Base-by-base conservation (phyloP, 1,284 basidiomycete genomes). In the Coniophora puteana region DNA sequence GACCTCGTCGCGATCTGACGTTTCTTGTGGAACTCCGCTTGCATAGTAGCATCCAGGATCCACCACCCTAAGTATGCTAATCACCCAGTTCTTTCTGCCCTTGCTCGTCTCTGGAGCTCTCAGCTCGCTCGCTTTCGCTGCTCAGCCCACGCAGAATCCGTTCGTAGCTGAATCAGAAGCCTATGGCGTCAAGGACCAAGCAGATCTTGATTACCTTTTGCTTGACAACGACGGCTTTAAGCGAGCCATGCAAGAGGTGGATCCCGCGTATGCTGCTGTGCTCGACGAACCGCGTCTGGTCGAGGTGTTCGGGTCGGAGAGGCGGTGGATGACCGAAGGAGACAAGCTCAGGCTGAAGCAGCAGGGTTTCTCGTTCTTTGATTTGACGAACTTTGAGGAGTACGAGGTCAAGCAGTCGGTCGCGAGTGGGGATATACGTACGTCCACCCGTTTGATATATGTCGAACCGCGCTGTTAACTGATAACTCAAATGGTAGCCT, bases 261-360 rank as follows among this genome's bases (percentile, higher is more conserved):
- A 55, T 25, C 53, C 51, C 10, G 40, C 3, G 4, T 31, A 48
- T 16, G 48, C 48, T 3, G 30, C 36, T 6, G 41, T 36, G 17
- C 45, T 57, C 13, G 45, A 58, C 13, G 43, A 48, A 4, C 51
- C 47, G 11, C 46, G 58, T 3, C 44, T 54, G 6, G 8, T 58
- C 2, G 22, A 51, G 6, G 32, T 50, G n/a, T 38, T 41, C 27
- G 58, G 42, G 1, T 2, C 8, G 13, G 42, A 53, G 22, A 43
- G 45, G 1, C 7, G 31, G 8, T 59, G 59, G 55, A 41, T 58
- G 48, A 47, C 51, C 1, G 53, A 50, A 17, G 55, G 46, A 5
- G 46, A 58, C 30, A 59, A 55, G 24, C 35, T 53, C 12, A 34
- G 45, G 4, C 45, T 54, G 25, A 44, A 32, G 36, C 38, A 36